A percentile compares a stretch with the other conserved stretches of the same genome.
These are phyloP conservation scores for Fraxinus ornus DNA, from an alignment of 305 asterid species.

Conservation along the genomic window DNA sequence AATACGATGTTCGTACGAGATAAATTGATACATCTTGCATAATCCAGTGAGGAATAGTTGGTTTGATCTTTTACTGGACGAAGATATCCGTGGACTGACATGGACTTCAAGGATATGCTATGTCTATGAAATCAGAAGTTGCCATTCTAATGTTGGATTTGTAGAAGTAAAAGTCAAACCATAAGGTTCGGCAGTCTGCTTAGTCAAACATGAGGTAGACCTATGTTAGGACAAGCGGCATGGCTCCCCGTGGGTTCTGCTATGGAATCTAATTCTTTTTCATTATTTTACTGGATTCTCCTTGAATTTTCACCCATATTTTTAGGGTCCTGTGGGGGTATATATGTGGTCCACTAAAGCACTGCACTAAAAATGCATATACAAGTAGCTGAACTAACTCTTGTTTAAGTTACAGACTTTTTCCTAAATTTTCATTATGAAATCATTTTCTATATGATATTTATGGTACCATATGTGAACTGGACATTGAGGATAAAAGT, in stretches of 20 bases:
- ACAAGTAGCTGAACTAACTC: neutral
- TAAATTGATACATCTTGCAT: neutral
- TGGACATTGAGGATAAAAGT: neutral
- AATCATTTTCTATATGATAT: neutral
- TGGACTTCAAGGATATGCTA: neutral
- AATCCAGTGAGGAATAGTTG: neutral
- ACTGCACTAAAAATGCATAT: neutral
- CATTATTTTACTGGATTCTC: neutral
- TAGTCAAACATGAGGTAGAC: neutral
- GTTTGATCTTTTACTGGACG: neutral
- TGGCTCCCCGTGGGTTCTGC: neutral
- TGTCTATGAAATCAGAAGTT: neutral
- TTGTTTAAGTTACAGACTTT: neutral
- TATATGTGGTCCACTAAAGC: neutral
- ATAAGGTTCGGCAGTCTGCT: neutral
- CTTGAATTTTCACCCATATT: neutral
- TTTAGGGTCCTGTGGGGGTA: neutral
- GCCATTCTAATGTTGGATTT: neutral
- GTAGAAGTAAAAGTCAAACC: neutral
- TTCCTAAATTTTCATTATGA: neutral
- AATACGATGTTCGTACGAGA: neutral
- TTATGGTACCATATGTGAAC: neutral
- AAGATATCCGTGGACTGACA: neutral
- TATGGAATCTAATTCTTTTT: neutral
- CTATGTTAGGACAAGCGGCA: neutral